These are phyloP conservation scores for Asterochloris erici DNA, from an alignment of 139 green algal genomes.

Conservation along the genomic window DNA sequence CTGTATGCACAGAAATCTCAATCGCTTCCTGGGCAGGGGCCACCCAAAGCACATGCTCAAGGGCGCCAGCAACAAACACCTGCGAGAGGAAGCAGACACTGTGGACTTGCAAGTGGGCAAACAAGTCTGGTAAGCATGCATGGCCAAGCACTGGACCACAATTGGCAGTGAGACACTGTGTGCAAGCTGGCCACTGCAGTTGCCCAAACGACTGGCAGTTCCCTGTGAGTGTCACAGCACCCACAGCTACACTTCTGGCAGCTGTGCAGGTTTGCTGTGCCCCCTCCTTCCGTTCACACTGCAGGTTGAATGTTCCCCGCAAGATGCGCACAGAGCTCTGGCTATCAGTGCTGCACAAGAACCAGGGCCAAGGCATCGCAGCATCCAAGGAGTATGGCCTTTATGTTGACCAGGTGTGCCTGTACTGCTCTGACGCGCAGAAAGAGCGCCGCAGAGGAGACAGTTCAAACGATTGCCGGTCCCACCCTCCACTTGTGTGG, in stretches of 20 bases:
- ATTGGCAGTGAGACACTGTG: background rate
- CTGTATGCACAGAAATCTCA: no score
- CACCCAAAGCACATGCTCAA: slow-evolving; percentile 3
- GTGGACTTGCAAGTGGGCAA: slow-evolving; percentile 47
- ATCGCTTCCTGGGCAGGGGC: no score
- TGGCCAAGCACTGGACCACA: background rate
- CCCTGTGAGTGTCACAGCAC: no score
- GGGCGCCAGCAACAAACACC: slow-evolving; percentile 8
- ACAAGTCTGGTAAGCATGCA: slow-evolving; percentile 20
- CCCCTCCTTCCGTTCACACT: no score
- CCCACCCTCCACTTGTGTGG: background rate
- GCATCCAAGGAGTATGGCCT: slow-evolving; percentile 22
- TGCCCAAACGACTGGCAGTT: no score
- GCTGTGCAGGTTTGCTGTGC: no score
- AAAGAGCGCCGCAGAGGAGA: background rate
- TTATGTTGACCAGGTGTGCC: slow-evolving; percentile 10
- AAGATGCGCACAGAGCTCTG: slow-evolving; percentile 50
- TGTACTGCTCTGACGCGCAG: no score
- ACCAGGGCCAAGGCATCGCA: slow-evolving; percentile 24
- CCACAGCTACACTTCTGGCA: no score
- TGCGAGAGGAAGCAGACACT: slow-evolving; percentile 33
- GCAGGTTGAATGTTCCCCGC: slow-evolving; percentile 17
- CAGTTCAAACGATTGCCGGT: background rate
- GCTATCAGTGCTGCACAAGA: slow-evolving; percentile 36
- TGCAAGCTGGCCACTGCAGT: no score